These are phyloP conservation scores for Colletotrichum orchidophilum DNA, from an alignment of 2,329 filamentous ascomycete genomes.

Conservation along the genomic window DNA sequence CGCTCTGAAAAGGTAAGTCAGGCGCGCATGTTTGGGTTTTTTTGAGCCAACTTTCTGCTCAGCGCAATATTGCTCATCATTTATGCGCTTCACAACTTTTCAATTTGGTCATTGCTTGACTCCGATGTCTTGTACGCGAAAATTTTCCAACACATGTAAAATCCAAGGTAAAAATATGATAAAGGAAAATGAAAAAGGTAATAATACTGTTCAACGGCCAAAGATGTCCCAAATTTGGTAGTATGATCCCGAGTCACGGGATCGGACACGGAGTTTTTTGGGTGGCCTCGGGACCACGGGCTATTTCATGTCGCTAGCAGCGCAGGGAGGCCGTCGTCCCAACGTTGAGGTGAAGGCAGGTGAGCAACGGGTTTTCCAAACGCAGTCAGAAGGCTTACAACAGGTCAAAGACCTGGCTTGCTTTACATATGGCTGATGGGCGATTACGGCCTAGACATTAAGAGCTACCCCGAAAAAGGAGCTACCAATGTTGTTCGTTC, in stretches of 20 bases:
- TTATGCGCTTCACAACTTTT: neutral
- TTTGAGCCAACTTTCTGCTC: neutral
- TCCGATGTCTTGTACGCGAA: neutral
- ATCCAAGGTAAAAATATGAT: too few relatives aligned
- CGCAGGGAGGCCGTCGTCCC: neutral
- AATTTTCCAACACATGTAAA: too few relatives aligned
- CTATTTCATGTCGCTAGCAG: neutral
- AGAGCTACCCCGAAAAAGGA: neutral
- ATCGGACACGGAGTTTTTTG: neutral
- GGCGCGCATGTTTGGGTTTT: slow-evolving; percentile 1
- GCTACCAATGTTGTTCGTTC: neutral
- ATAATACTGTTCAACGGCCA: too few relatives aligned
- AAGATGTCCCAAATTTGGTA: too few relatives aligned
- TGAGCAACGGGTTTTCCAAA: slow-evolving; percentile 24
- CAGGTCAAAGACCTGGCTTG: slow-evolving; percentile 3
- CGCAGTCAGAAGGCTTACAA: slow-evolving; percentile 8
- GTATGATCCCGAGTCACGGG: neutral
- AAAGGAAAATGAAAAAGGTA: too few relatives aligned
- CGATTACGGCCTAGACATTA: neutral
- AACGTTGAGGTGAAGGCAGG: slow-evolving; percentile 4
- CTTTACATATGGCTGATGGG: neutral
- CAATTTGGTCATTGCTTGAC: neutral
- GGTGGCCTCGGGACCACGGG: neutral
- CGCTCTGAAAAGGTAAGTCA: neutral
- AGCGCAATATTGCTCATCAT: neutral